Conservation (phyloP, 495 filamentous ascomycete species). For the Penicillium paxilli region DNA sequence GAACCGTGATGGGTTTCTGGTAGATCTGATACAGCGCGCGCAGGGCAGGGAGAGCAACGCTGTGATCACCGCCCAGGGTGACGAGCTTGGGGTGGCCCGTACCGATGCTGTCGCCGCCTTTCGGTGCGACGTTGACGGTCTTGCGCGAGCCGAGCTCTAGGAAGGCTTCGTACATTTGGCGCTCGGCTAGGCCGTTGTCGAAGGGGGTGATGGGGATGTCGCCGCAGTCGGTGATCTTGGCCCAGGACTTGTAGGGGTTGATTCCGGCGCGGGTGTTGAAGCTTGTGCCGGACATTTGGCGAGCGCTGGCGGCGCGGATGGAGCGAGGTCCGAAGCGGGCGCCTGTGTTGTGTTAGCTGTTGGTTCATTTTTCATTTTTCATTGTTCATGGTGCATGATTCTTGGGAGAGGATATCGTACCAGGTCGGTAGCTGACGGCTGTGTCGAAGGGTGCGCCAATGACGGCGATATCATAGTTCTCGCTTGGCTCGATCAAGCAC, state of each 20-base stretch:
- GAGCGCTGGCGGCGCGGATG: conserved; percentile 74
- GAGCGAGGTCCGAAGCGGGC: conserved; percentile 81
- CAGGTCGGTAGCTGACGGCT: conserved; percentile 74
- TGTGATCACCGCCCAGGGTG: conserved; percentile 83
- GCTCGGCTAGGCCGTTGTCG: conserved; percentile 72
- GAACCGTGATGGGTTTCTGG: conserved; percentile 68
- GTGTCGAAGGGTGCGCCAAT: conserved; percentile 86
- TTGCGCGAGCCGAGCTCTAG: conserved; percentile 58
- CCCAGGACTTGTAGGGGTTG: conserved; percentile 76
- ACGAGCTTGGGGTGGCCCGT: conserved; percentile 63
- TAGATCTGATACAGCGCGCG: conserved; percentile 71
- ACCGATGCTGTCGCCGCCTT: conserved; percentile 39
- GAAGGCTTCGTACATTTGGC: conserved; percentile 78
- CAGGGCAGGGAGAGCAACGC: conserved; percentile 73
- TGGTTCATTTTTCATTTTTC: conserved; percentile 35
- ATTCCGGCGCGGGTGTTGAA: conserved; percentile 77
- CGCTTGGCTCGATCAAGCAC: conserved; percentile 67
- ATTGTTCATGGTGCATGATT: not conserved
- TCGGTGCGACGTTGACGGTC: conserved; percentile 36
- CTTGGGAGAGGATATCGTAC: conserved; percentile 35
- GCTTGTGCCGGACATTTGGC: conserved; percentile 69
- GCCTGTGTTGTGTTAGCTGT: conserved; percentile 40
- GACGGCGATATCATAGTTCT: conserved; percentile 74
- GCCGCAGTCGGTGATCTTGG: conserved; percentile 74
- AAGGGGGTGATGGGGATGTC: conserved; percentile 81